Evolutionary conservation across 306 rosid species (phyloP), one percentile per base, ranked within the genome.

Genomic region (Trichosanthes truncata): DNA sequence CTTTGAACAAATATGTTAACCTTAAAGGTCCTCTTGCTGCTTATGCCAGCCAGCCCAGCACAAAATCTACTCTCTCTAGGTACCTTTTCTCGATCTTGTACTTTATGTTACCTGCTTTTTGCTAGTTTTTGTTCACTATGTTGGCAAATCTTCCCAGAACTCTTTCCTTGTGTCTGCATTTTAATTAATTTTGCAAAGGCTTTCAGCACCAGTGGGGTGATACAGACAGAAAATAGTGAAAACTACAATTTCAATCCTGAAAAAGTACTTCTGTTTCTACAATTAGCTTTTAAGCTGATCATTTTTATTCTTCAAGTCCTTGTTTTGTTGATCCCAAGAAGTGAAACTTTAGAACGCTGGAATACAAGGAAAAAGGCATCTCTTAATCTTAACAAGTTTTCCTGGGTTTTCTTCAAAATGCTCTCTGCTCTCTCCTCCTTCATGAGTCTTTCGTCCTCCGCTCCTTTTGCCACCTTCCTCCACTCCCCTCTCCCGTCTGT

Each of bases 11-110:
- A 85, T 90, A 96, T 52, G 84, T 83, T 4, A 93, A 81, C 80
- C 94, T 93, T 84, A 87, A 87, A 88, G 88, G 83, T 76, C 85
- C 97, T 41, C 96, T 90, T 82, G 89, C 94, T 82, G 84, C 96
- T 73, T 91, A 87, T 84, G 99, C 96, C 80, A 85, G 80, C 83
- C 99, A 93, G 82, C 89, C 93, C 45, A 81, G 88, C 84, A 82
- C 92, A 80, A 91, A 83, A 85, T 86, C 93, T 80, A 86, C 98
- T 63, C 85, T 96, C 65, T 86, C 90, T 67, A 88, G 97, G 99
- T 96, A 88, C 46, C 73, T 56, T 62, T 78, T 56, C 76, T 78
- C 65, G 18, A 78, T 74, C 77, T 81, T 74, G 21, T 78, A 56
- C 51, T 9, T 41, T 12, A 6, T 48, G 8, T 18, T 75, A 26